Evolutionary conservation across 164 flowering plant species (phyloP), one percentile per base, ranked within the genome.

Genomic region (Berberis thunbergii): DNA sequence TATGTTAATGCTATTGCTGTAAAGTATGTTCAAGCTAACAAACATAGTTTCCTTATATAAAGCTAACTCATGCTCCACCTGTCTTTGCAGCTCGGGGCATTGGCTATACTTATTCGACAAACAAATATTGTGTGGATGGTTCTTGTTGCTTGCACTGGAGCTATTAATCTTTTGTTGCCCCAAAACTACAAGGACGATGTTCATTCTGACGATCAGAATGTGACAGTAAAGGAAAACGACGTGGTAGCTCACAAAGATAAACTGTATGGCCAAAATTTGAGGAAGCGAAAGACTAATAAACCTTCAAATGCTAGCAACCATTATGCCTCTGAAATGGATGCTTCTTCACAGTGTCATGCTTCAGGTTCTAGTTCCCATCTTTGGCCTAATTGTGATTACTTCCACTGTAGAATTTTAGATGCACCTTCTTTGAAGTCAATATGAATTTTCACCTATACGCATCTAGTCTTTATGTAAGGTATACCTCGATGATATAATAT

Each of bases 111-210:
- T 60, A 74, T 93, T 64, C 78, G 98, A 41, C 98, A 93, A 79
- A 90, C 98, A 69, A 93, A 93, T 77, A 80, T 88, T 57, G 75
- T 93, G 56, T 93, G 98, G 98, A 59, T 88, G 83, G 74, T 90
- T 69, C 86, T 90, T 73, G 86, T 86, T 79, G 89, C 87, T 38
- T 83, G 89, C 76, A 63, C 64, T 58, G 95, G 83, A 41, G 70
- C 79, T 61, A 73, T 89, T 65, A 69, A 87, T 67, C 60, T 74
- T 49, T 70, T 74, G 55, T 41, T 71, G 46, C 61, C 62, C 60
- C 68, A 59, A 63, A 49, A 64, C 55, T 65, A n/a, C 41, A 77
- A 66, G 57, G 71, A 71, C 42, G 65, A 67, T 43, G 54, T 10
- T 12, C 58, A 74, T 59, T 53, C 58, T 54, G 71, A 72, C 68